phyloP scores from a whole-genome alignment of 208 protist species.

The Tritrichomonas foetus region DNA sequence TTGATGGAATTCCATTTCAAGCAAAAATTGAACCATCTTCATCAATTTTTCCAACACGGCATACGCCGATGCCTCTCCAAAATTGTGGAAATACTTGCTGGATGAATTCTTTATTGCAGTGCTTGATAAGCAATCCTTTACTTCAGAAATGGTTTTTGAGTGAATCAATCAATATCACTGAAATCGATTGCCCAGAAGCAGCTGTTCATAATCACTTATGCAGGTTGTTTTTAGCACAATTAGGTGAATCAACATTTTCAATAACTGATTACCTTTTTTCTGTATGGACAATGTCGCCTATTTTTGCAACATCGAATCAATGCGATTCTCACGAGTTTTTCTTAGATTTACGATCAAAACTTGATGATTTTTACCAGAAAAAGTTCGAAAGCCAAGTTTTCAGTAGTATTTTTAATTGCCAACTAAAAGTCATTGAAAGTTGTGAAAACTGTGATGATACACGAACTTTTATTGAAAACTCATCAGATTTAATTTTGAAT shows the following conservation, averaged over 20 bases:
- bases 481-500: not conserved
- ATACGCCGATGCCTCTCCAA: not conserved
- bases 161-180: not conserved
- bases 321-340: constrained; percentile 21
- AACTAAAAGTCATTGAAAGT: not conserved
- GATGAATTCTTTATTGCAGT: constrained; percentile 11
- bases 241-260: not conserved
- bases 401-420: constrained; percentile 2
- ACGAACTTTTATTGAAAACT: not conserved
- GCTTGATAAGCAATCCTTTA: not conserved
- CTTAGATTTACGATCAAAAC: not conserved
- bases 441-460: constrained; percentile 1
- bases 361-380: constrained; percentile 28
- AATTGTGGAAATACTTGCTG: constrained; percentile 18
- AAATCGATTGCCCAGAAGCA: not conserved
- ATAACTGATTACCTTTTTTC: not conserved
- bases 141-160: constrained; percentile 33
- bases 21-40: not conserved
- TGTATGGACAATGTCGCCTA: not conserved
- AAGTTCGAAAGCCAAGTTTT: not conserved
- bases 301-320: not conserved
- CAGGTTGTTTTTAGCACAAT: not conserved
- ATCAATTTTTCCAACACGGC: not conserved
- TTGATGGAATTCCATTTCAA: not conserved
- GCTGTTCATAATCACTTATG: not conserved